phyloP scores from a whole-genome alignment of 2,329 filamentous ascomycete species.

The Aulographum hederae region DNA sequence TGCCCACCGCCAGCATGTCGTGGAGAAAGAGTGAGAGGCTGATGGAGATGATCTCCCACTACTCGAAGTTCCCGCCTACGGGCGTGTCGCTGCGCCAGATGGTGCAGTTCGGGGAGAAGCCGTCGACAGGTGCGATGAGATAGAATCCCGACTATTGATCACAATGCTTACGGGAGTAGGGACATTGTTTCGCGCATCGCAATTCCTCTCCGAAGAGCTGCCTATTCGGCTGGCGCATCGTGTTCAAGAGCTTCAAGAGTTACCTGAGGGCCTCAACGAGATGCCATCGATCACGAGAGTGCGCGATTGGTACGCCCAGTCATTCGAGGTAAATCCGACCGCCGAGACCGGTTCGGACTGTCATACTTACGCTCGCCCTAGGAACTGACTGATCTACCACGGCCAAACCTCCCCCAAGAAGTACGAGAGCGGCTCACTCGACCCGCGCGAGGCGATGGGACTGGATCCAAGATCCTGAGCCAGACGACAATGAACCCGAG shows the following conservation, averaged over 20 bases:
- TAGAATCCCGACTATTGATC: background rate
- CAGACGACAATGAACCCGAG: constrained; percentile 84
- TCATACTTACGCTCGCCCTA: constrained; percentile 23
- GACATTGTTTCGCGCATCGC: constrained; percentile 89
- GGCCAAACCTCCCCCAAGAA: constrained; percentile 58
- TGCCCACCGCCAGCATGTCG: constrained; percentile 64
- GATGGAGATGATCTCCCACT: constrained; percentile 68
- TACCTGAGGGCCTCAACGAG: constrained; percentile 90
- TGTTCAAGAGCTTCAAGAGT: constrained; percentile 78
- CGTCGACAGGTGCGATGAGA: constrained; percentile 54
- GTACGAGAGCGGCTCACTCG: constrained; percentile 63
- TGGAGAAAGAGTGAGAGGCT: constrained; percentile 81
- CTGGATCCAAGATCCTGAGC: constrained; percentile 48
- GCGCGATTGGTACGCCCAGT: constrained; percentile 97
- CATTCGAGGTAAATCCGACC: constrained; percentile 77
- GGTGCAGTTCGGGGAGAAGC: constrained; percentile 94
- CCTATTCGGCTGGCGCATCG: constrained; percentile 92
- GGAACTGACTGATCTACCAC: constrained; percentile 81
- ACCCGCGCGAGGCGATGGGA: constrained; percentile 36
- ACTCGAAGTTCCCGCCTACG: constrained; percentile 47
- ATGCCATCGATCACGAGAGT: constrained; percentile 95
- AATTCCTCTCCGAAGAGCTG: constrained; percentile 95
- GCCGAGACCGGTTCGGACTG: background rate
- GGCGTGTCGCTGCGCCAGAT: constrained; percentile 94
- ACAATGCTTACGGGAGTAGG: constrained; percentile 24